Evolutionary conservation across 2,329 filamentous ascomycete species (phyloP), one percentile per base, ranked within the genome.

Genomic region (Calycina herbarum): DNA sequence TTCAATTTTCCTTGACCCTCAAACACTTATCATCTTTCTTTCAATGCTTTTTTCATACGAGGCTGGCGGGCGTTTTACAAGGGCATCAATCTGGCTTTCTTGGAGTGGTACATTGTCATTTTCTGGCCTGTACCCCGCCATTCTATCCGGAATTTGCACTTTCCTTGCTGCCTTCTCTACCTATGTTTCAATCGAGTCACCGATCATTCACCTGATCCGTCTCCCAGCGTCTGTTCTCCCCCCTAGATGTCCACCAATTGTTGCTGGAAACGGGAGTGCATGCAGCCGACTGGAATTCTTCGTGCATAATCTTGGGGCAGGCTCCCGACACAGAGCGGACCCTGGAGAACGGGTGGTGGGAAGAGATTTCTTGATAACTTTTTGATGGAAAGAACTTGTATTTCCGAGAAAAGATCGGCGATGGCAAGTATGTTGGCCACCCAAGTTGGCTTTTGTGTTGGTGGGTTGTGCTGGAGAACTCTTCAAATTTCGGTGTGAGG

Each of bases 1-100:
- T 66, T 66, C 62, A 68, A 42, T 54, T 45, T 62, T 64, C 59
- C 27, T 24, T 20, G 8, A 57, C 6, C 42, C 31, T 13, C 15
- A 57, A 33, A 33, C 15, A 57, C 33, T 33, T 33, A 1, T 33
- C 27, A 15, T 57, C 31, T 8, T 7, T 10, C 13, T 57, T 57
- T n/a, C 27, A 17, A 33, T 35, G 27, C 13, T 17, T 61, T 45
- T n/a, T 57, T 61, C 58, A 54, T 51, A 59, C 62, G 35, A 60
- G 57, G 45, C 54, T 24, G 45, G 45, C 45, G n/a, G 45, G 45
- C 20, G 45, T 51, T 51, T 51, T 51, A 51, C 45, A 51, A 51
- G 45, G 45, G n/a, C 8, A 51, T 51, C n/a, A 60, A 65, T 57
- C 51, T 58, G 63, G 56, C 59, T 54, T 48, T 56, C 42, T 63